Conservation (phyloP, 495 filamentous ascomycete species). For the Physcia stellaris region DNA sequence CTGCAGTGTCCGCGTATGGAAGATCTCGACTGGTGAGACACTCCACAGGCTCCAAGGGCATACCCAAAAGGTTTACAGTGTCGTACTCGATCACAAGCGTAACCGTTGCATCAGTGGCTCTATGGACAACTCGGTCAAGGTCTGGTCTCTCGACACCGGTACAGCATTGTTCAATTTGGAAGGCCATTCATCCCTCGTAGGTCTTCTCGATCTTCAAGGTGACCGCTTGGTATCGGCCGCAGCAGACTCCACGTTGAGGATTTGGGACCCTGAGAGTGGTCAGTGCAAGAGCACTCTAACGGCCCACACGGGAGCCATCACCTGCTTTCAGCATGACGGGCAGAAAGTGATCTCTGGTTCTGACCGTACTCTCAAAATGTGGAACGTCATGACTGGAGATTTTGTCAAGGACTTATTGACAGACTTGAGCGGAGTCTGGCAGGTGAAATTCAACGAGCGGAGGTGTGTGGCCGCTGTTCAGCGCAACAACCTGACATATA, state of each 20-base stretch:
- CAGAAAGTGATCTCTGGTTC: conserved; percentile 95
- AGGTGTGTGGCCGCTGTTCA: conserved; percentile 95
- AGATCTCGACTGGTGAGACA: conserved; percentile 88
- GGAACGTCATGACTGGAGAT: conserved; percentile 85
- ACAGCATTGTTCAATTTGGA: conserved; percentile 78
- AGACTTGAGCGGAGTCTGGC: conserved; percentile 94
- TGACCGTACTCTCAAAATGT: conserved; percentile 96
- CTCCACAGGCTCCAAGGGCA: conserved; percentile 81
- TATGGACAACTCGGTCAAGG: conserved; percentile 96
- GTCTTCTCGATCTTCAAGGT: conserved; percentile 74
- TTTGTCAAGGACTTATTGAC: conserved; percentile 90
- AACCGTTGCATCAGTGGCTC: conserved; percentile 95
- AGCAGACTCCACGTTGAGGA: conserved; percentile 85
- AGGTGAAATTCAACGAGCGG: conserved; percentile 94
- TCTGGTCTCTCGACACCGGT: conserved; percentile 93
- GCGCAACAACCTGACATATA: conserved; percentile 78
- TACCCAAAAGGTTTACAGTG: conserved; percentile 89
- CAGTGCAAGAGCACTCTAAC: conserved; percentile 79
- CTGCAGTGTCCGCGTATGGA: conserved; percentile 91
- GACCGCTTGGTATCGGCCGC: conserved; percentile 89
- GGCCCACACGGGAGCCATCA: conserved; percentile 94
- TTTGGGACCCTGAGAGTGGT: conserved; percentile 94
- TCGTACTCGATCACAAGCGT: conserved; percentile 82
- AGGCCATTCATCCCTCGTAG: conserved; percentile 86
- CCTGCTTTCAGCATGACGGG: conserved; percentile 96